Base-by-base conservation (phyloP, 1,284 basidiomycete genomes). In the Puccinia triticina region DNA sequence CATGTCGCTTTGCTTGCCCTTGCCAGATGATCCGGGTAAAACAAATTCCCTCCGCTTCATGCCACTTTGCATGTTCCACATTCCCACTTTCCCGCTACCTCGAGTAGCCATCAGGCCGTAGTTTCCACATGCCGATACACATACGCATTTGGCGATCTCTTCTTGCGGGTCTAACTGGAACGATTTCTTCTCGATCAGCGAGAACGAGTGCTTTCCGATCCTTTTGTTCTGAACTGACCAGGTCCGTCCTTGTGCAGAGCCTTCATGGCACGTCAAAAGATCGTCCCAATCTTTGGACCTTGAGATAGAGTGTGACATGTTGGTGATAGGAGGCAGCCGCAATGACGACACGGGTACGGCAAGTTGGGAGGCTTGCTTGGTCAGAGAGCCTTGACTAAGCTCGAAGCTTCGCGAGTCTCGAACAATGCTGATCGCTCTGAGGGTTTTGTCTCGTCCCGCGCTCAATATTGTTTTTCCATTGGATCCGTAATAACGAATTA, bases 31-130 rank as follows among this genome's bases (percentile, higher is more conserved):
- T 90, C 87, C 0, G 91, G 92, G 32, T 94, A 87, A 18, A 85
- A 85, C 11, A 86, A 93, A 96, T 0, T 90, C 89, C 87, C 93
- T 93, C 64, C 97, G 90, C 85, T 91, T 91, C 83, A 95, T 91
- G 0, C 96, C 97, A 18, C 93, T 95, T 88, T 99, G 96, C 92
- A 98, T 92, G 86, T 97, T 98, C 92, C 94, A 97, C 91, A 95
- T 92, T 82, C 91, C 88, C 75, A 97, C 92, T 55, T 90, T 89
- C 32, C 85, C 83, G 11, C 94, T 94, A 0, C 90, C 92, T 0
- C 93, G 93, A 0, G 93, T 93, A 37, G 93, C 91, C 0, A 92
- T 92, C 8, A 99, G 88, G 57, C 93, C 94, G 87, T 98, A 99
- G 86, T 99, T 99, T 21, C 97, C 97, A 86, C 97, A 99, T 0